Evolutionary conservation across 495 filamentous ascomycete species (phyloP), one percentile per base, ranked within the genome.

Genomic region (Hyaloscypha hepaticicola): DNA sequence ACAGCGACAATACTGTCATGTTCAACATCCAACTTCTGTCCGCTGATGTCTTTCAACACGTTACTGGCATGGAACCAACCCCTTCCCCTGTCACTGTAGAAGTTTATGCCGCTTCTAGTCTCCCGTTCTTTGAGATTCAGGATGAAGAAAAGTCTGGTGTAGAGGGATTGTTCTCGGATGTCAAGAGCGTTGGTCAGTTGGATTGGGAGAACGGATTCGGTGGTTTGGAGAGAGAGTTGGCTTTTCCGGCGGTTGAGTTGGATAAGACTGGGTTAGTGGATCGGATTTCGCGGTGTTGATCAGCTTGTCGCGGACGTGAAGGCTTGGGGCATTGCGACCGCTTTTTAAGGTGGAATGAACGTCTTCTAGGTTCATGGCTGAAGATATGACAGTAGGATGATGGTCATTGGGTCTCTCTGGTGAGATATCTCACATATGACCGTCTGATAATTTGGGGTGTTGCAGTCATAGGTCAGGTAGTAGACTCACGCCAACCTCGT

Each of bases 11-110:
- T 3, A 70, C 73, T 0, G 72, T 73, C 5, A 55, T 74, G 7
- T 72, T 81, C 62, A 77, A 81, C 22, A 70, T 83, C 0, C 78
- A 81, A 38, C 72, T 79, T 38, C 61, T 83, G 49, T 75, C 81
- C 14, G 59, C 58, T 25, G 16, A 25, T 5, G 6, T 7, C 9
- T 61, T 65, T 24, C 19, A 58, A 51, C 19, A 26, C 3, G 45
- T 52, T n/a, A 22, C 41, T 12, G 63, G 63, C 5, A 14, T 34
- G 19, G 22, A n/a, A 2, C 27, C 55, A 3, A 76, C 80, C 12
- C 22, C 33, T 12, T 73, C 72, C 22, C 78, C 81, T 0, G 69
- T 81, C 51, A 66, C 65, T 8, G 73, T 72, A 7, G 25, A 65
- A 14, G 70, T 65, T 0, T 83, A 82, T 41, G 70, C 70, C 21